Evolutionary conservation across 2,329 filamentous ascomycete species (phyloP).

Genomic region (Pseudogymnoascus sp.): DNA sequence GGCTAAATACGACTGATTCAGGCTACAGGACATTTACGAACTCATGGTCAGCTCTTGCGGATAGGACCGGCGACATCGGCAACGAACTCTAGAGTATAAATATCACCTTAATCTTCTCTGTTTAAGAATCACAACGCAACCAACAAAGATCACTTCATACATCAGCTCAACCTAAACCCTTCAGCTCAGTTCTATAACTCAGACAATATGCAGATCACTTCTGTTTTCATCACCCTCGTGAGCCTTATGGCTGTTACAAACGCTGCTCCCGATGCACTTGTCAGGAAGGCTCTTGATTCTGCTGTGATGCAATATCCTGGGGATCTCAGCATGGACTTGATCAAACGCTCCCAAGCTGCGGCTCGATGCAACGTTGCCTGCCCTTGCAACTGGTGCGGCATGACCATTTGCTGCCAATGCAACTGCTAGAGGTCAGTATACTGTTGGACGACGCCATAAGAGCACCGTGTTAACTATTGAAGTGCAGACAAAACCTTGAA

Average conservation of each 20-base stretch:
- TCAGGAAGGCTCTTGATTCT: background rate
- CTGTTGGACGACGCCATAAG: background rate
- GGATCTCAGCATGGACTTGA: background rate
- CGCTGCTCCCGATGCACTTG: background rate
- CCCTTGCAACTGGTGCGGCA: background rate
- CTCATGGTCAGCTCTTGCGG: background rate
- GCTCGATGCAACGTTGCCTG: background rate
- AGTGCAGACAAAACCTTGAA: background rate
- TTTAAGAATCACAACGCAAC: background rate
- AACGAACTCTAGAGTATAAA: background rate
- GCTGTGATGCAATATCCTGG: background rate
- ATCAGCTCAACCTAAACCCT: background rate
- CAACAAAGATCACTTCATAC: background rate
- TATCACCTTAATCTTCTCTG: background rate
- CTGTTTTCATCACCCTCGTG: background rate
- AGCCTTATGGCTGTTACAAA: background rate
- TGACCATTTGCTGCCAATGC: background rate
- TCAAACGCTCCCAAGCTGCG: background rate
- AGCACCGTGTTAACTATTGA: background rate
- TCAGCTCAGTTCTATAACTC: background rate
- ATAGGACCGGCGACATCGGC: background rate
- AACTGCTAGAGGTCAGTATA: background rate
- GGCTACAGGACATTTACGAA: background rate
- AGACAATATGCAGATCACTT: background rate
- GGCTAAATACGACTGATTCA: background rate